Evolutionary conservation across 2,329 filamentous ascomycete genomes (phyloP), one percentile per base, ranked within the genome.

Genomic region (Penicillium carneum): DNA sequence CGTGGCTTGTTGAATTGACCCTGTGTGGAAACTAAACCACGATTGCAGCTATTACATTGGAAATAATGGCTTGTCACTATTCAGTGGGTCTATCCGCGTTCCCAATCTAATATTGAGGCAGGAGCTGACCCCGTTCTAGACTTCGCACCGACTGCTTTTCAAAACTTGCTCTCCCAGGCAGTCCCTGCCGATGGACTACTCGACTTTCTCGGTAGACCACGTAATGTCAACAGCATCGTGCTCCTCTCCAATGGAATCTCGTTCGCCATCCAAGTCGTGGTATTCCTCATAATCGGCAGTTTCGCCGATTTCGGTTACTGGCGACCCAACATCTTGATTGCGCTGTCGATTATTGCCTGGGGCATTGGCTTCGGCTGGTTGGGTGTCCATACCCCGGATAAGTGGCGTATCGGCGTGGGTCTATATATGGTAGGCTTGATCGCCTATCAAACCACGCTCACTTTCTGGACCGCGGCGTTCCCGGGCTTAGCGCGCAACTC

Each of bases 381-480:
- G 1, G 87, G 87, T 20, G 87, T 90, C 0, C 86, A 89, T 61
- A 83, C 82, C 0, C 74, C 83, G 16, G 78, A 81, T 3, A 80
- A 87, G 70, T 91, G 88, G 88, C 80, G 84, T 49, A 77, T 82
- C 9, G 88, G 80, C 0, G 81, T 86, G 0, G 88, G 83, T 0
- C 73, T 91, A 16, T 90, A 90, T 71, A 87, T 90, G 57, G 83
- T 89, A 16, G 88, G 87, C 34, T 63, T 90, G 43, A 87, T 90
- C 63, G 84, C 84, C 1, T 90, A 90, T 67, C 87, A 90, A 74
- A 84, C 88, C 2, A 88, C 86, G 0, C 77, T 90, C 50, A 90
- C 88, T 0, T 90, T 89, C 72, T 90, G 87, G 86, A 88, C 87
- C 0, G 87, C 88, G 0, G 87, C 88, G 0, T 87, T 87, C 59